Evolutionary conservation across 2,329 filamentous ascomycete genomes (phyloP).

Genomic region (Diaporthe ilicicola): DNA sequence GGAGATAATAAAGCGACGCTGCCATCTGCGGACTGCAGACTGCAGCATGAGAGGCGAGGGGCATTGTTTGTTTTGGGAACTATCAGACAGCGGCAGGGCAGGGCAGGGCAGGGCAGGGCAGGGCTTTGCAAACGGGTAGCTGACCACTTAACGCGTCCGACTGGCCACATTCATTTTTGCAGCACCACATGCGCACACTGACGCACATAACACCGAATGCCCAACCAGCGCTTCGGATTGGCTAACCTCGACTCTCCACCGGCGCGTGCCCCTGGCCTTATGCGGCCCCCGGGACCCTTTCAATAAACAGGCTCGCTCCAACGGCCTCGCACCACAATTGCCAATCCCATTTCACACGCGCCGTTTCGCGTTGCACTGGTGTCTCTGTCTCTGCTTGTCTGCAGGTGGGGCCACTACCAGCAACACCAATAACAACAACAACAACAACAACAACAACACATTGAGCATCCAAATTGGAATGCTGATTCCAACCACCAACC

Average conservation of each 20-base stretch:
- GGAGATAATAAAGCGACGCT: not conserved
- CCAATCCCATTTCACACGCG: not conserved
- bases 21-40: constrained; percentile 6
- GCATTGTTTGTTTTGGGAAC: constrained; percentile 30
- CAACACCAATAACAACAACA: constrained; percentile 7
- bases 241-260: not conserved
- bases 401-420: not conserved
- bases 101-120: not conserved
- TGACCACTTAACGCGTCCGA: constrained; percentile 25
- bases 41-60: constrained; percentile 1
- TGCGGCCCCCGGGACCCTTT: not conserved
- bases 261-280: constrained; percentile 3
- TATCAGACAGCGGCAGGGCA: constrained; percentile 9
- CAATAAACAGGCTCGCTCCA: constrained; percentile 13
- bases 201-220: not conserved
- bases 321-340: not conserved
- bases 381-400: not conserved
- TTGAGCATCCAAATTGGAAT: not conserved
- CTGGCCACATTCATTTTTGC: constrained; percentile 7
- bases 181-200: not conserved
- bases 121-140: constrained; percentile 10
- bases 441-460: not conserved
- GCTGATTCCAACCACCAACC: not conserved
- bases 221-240: constrained; percentile 9
- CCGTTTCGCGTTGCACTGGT: constrained; percentile 24